Percentiles rank a stretch among this genome's conserved stretches.
Evolutionary conservation across 1,284 basidiomycete genomes (phyloP).

Genomic region (Ceratobasidium sp.): DNA sequence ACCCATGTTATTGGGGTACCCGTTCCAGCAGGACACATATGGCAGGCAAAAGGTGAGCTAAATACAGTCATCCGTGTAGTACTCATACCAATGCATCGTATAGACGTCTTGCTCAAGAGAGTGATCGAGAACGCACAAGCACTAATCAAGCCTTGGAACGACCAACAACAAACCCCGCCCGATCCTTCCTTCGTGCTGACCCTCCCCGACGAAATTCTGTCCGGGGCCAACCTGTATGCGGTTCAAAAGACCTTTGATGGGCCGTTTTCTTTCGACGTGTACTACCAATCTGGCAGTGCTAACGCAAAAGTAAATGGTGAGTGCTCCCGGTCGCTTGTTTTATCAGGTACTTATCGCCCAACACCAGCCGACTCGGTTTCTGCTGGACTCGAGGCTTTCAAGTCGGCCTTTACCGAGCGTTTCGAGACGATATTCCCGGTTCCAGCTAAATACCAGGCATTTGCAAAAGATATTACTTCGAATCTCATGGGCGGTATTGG

Average conservation of each 20-base stretch:
- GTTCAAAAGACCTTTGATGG: conserved; percentile 88
- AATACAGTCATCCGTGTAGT: conserved; percentile 17
- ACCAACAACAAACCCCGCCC: conserved; percentile 64
- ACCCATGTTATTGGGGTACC: conserved; percentile 77
- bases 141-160: conserved; percentile 66
- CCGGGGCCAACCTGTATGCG: conserved; percentile 82
- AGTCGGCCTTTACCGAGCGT: conserved; percentile 69
- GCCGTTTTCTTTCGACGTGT: conserved; percentile 86
- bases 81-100: conserved; percentile 6
- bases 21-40: conserved; percentile 72
- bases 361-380: conserved; percentile 57
- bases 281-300: conserved; percentile 78
- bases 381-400: conserved; percentile 73
- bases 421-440: conserved; percentile 79
- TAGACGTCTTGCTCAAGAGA: conserved; percentile 74
- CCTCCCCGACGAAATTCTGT: conserved; percentile 77
- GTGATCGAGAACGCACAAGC: conserved; percentile 70
- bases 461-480: conserved; percentile 88
- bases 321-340: conserved; percentile 50
- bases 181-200: conserved; percentile 83
- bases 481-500: conserved; percentile 92
- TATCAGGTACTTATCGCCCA: background rate
- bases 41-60: conserved; percentile 81
- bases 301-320: conserved; percentile 70
- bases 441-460: conserved; percentile 65